Evolutionary conservation across 2,329 filamentous ascomycete genomes (phyloP).

Genomic region (Aspergillus nomiae): DNA sequence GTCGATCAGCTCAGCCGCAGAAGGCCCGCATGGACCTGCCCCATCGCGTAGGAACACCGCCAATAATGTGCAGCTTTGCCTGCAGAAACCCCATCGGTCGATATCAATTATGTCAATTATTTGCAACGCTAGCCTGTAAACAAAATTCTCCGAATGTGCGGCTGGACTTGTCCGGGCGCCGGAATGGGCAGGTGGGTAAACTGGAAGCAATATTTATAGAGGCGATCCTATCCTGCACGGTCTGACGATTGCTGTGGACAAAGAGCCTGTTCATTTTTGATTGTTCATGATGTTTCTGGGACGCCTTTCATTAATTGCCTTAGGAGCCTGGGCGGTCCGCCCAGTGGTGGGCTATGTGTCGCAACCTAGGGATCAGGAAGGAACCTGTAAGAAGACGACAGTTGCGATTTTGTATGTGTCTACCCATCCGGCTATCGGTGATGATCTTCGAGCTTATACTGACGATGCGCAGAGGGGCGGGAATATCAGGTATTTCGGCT

Average conservation of each 20-base stretch:
- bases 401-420: constrained; percentile 32
- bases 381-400: constrained; percentile 31
- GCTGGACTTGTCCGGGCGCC: neutral
- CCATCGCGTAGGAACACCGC: neutral
- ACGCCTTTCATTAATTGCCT: neutral
- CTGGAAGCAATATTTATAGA: neutral
- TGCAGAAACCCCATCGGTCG: neutral
- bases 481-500: constrained; percentile 64
- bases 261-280: neutral
- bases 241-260: too few species aligned
- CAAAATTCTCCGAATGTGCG: neutral
- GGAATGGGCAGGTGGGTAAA: neutral
- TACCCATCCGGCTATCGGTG: neutral
- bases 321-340: constrained; percentile 2
- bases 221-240: neutral
- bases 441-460: neutral
- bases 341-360: constrained; percentile 14
- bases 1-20: neutral
- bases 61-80: neutral
- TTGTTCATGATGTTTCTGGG: neutral
- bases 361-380: constrained; percentile 19
- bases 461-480: constrained; percentile 49
- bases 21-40: constrained; percentile 10
- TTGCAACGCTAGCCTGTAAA: neutral
- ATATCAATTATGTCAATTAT: neutral